Evolutionary conservation across 2,329 filamentous ascomycete species (phyloP), one percentile per base, ranked within the genome.

Genomic region (Phaeomoniella chlamydospora): DNA sequence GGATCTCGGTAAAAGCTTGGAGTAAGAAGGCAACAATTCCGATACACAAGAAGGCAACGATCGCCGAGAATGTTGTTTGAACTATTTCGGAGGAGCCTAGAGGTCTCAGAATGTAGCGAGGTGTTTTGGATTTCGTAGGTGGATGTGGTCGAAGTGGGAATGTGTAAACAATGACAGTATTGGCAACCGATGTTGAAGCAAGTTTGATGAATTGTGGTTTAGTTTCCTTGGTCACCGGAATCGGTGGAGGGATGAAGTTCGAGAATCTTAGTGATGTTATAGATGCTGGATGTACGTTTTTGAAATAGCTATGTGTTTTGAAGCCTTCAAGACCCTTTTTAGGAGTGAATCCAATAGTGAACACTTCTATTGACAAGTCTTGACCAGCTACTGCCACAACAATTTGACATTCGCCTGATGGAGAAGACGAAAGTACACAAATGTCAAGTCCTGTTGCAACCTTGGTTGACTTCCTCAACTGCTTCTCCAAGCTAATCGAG

Each of bases 371-470:
- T 9, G 83, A 85, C 41, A 77, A 75, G 54, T 92, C 82, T 47
- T 81, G 80, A 5, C 79, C 80, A 2, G 82, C 81, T 11, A 92
- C 74, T 4, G 86, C 87, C 44, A 94, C 68, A 33, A 80, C 72
- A 44, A 85, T 80, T 57, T 94, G 85, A 33, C 77, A 72, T 40
- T 80, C 75, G 36, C 71, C 72, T 35, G 74, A 62, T 1, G 68
- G 58, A 4, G 66, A 55, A 4, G 71, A 61, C 6, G 71, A 68
- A 6, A 94, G 67, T 39, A 78, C 74, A 40, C 75, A 75, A 34
- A 88, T 74, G 35, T 90, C 82, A 35, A 96, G 66, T 6, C 80
- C 80, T 0, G 83, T 80, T 3, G 82, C 81, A 38, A 82, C 78
- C 39, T 77, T 78, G 42, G 90, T 72, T 37, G 68, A 68, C 37